phyloP scores from a whole-genome alignment of 805 yeast species.

The Yarrowia osloensis region DNA sequence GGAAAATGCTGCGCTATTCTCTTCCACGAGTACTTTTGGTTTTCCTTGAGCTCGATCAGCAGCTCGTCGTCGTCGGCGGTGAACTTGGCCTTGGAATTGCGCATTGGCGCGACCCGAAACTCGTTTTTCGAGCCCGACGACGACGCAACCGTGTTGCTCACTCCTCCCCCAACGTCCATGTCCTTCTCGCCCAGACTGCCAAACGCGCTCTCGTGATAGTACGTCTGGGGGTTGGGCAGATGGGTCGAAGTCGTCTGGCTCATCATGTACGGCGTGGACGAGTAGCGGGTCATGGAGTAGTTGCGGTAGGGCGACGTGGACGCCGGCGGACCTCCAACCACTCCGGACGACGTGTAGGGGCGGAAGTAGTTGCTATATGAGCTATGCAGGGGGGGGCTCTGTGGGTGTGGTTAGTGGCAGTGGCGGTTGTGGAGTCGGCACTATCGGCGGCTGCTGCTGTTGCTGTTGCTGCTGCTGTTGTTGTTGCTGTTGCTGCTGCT shows the following conservation, averaged over 20 bases:
- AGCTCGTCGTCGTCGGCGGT: conserved; percentile 39
- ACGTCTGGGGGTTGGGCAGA: conserved; percentile 23
- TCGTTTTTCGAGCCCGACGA: not conserved
- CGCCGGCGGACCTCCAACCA: not conserved
- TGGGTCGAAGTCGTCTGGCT: conserved; percentile 11
- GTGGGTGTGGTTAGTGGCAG: conserved; percentile 28
- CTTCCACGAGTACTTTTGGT: conserved; percentile 77
- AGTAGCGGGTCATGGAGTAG: conserved; percentile 29
- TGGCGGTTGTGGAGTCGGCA: not conserved
- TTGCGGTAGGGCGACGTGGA: conserved; percentile 22
- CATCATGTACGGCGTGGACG: conserved; percentile 21
- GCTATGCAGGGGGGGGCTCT: conserved; percentile 25
- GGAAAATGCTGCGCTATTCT: conserved; percentile 73
- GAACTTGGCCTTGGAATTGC: conserved; percentile 37
- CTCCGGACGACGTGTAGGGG: not conserved
- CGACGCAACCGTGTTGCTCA: not conserved
- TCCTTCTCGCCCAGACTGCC: conserved; percentile 5
- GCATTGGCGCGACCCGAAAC: conserved; percentile 2
- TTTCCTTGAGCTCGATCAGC: conserved; percentile 56
- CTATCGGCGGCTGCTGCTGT: conserved; percentile 31
- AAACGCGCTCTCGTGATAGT: conserved; percentile 9
- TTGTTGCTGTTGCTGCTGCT: not conserved
- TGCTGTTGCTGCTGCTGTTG: not conserved
- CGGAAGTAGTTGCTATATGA: conserved; percentile 22
- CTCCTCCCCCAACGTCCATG: not conserved